Conservation (phyloP, 176 grass and related monocot genomes). For the Eragrostis curvula region DNA sequence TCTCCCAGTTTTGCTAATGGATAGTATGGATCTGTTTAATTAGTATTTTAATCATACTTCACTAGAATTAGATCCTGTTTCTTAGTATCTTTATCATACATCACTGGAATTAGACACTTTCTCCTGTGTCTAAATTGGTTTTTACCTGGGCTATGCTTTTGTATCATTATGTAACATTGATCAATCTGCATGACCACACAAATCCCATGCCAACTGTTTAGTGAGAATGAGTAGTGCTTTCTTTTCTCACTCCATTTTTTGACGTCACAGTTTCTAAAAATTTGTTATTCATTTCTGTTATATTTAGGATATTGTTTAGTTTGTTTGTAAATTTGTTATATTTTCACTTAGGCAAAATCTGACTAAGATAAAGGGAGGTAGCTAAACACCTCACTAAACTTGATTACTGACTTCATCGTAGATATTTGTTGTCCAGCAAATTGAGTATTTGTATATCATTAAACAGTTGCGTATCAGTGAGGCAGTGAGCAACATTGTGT, state of each 20-base stretch:
- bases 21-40: slow-evolving; percentile 12
- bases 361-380: background rate
- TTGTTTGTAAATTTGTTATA: background rate
- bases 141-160: background rate
- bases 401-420: background rate
- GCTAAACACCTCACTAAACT: background rate
- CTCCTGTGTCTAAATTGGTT: background rate
- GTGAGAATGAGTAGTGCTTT: background rate
- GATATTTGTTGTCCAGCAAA: background rate
- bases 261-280: background rate
- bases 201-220: background rate
- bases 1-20: slow-evolving; percentile 18
- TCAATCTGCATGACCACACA: background rate
- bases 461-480: slow-evolving; percentile 11
- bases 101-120: background rate
- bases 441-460: slow-evolving; percentile 13
- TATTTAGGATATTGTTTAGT: background rate
- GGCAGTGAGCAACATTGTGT: slow-evolving; percentile 20
- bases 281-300: background rate
- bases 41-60: background rate
- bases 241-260: background rate
- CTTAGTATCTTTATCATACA: background rate
- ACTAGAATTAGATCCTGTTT: background rate
- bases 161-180: background rate
- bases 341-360: background rate